Base-by-base conservation (phyloP, 1,139 yeast genomes). In the Magnusiomyces suaveolens region DNA sequence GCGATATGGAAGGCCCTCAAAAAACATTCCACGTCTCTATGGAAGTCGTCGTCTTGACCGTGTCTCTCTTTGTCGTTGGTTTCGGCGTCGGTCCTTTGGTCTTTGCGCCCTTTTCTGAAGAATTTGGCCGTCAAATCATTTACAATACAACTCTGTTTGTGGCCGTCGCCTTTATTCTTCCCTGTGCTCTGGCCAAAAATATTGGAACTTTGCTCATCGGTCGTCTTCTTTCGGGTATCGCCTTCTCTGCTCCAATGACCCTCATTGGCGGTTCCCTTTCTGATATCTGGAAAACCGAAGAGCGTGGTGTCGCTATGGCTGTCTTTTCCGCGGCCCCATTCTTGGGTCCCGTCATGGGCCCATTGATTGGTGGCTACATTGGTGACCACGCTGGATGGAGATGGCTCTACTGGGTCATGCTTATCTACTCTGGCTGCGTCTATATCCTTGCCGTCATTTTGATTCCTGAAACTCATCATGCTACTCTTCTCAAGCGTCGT, bases 381-480 rank as follows among this genome's bases (percentile, higher is more conserved):
- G 85, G 80, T 61, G 87, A 82, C 66, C 72, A 76, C 63, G 57
- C 60, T 10, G 81, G 83, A 49, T 86, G 90, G 94, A 78, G 90
- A 73, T 84, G 89, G 94, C 70, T 80, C 52, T 84, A 84, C 66
- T 83, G 85, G 82, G 76, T 83, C 25, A 68, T 78, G 55, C 72
- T 83, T 54, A 83, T 84, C 57, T 73, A 82, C 61, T 72, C 83
- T 6, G 83, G 84, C 48, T 68, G 69, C 50, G 71, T 79, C 54
- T 81, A 79, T 62, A 70, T 65, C 10, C 51, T 71, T 52, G 72
- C 83, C 32, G 70, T 81, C 23, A 24, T 69, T 24, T 55, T 80
- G 3, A 72, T 81, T 65, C 96, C 96, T 10, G 97, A 89, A 73
- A 89, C 97, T 26, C 89, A 87, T 69, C 90, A 95, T 10, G 94